Base-by-base conservation (phyloP, 306 rosid species). In the Citrullus mucosospermus region DNA sequence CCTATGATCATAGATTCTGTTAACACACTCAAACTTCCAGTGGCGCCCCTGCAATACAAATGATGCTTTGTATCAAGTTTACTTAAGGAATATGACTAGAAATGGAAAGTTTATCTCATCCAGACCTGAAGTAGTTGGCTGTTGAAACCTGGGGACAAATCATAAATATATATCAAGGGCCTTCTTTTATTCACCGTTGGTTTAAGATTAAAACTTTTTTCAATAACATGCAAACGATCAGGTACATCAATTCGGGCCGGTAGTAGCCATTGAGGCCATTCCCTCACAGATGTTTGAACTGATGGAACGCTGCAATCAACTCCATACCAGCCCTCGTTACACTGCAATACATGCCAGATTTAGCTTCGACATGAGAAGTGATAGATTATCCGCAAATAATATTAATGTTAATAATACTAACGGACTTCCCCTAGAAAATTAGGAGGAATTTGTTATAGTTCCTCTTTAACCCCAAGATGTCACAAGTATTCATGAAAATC, bases 291-390 rank as follows among this genome's bases (percentile, higher is more conserved):
- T 17, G 90, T 88, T 57, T 69, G 58, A 44, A 85, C 90, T 30
- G 99, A 92, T 44, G 99, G 99, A 79, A 81, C 84, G 83, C 97
- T 95, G 87, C 99, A 95, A 87, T 95, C 99, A 78, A 85, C 86
- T 88, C 99, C 99, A 78, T 91, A 92, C 99, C 99, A 92, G 61
- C 97, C 97, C 85, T 81, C 90, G 62, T 83, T 66, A 86, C 99
- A 95, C 99, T 95, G 97, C 76, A 88, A 83, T 65, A 80, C 73
- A 81, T 76, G 57, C 22, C 57, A 43, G 39, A 43, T 28, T 13
- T 77, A 59, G 77, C 25, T 50, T 50, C 77, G 18, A 28, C 28
- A 51, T 9, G 28, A 73, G 28, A n/a, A 18, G 9, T 73, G 61
- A 6, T 2, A 50, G 56, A 30, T 51, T 73, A 6, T 13, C 76